Evolutionary conservation across 768 basidiomycete genomes (phyloP).

Genomic region (Psilocybe azurescens): DNA sequence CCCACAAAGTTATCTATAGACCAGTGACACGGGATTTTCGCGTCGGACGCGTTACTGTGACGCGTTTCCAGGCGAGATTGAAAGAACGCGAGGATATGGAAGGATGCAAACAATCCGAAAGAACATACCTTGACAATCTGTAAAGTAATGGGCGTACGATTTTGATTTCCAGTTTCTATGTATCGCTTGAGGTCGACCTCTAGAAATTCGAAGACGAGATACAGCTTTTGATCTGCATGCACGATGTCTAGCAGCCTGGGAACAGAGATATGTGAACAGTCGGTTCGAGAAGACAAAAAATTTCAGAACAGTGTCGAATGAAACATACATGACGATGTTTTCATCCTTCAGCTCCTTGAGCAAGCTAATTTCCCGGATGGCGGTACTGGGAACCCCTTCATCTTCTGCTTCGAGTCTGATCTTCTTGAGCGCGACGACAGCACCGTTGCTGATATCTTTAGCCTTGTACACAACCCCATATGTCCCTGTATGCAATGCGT

Average conservation of each 20-base stretch:
- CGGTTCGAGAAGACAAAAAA: slow-evolving; percentile 10
- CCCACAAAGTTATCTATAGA: slow-evolving; percentile 1
- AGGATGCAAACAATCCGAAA: slow-evolving; percentile 17
- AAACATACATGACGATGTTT: slow-evolving; percentile 86
- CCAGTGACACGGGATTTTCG: slow-evolving; percentile 14
- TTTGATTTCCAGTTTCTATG: slow-evolving; percentile 86
- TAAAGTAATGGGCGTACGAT: slow-evolving; percentile 71
- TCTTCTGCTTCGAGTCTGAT: slow-evolving; percentile 98
- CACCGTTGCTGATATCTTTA: slow-evolving; percentile 74
- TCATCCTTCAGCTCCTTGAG: slow-evolving; percentile 97
- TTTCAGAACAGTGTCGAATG: slow-evolving; percentile 1
- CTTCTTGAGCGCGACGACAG: slow-evolving; percentile 97
- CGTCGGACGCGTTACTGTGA: slow-evolving; percentile 29
- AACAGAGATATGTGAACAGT: slow-evolving; percentile 11
- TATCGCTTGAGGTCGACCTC: slow-evolving; percentile 97
- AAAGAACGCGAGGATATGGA: slow-evolving; percentile 16
- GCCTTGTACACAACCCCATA: slow-evolving; percentile 99
- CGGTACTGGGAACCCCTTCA: slow-evolving; percentile 97
- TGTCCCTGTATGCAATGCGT: slow-evolving; percentile 64
- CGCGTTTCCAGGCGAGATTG: slow-evolving; percentile 21
- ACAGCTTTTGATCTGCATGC: slow-evolving; percentile 95
- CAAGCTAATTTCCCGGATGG: slow-evolving; percentile 97
- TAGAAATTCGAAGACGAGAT: slow-evolving; percentile 97
- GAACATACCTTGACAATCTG: slow-evolving; percentile 80
- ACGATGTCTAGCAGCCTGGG: slow-evolving; percentile 93